phyloP scores from a whole-genome alignment of 2,329 filamentous ascomycete species.

The Talaromyces islandicus region DNA sequence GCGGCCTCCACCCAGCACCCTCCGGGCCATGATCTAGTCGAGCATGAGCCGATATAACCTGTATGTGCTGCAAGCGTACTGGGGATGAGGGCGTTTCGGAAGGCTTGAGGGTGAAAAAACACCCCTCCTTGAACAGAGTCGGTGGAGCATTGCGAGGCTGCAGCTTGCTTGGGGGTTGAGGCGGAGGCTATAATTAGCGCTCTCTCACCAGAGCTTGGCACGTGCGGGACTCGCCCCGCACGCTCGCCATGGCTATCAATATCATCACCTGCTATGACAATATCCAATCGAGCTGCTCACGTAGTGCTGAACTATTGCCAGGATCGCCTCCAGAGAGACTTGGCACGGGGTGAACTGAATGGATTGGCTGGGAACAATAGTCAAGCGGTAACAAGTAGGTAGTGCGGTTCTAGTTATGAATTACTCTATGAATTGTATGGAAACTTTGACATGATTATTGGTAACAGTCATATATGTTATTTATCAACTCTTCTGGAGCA shows the following conservation, averaged over 20 bases:
- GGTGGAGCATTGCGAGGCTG: neutral
- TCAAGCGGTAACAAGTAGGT: no score
- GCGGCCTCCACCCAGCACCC: slow-evolving; percentile 86
- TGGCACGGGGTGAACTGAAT: no score
- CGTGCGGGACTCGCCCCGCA: slow-evolving; percentile 8
- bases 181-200: slow-evolving; percentile 3
- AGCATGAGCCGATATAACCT: slow-evolving; percentile 24
- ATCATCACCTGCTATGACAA: neutral
- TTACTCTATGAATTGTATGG: no score
- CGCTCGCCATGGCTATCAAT: neutral
- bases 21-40: slow-evolving; percentile 63
- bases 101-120: neutral
- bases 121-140: neutral
- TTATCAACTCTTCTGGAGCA: no score
- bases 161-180: neutral
- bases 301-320: neutral
- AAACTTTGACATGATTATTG: no score
- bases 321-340: neutral
- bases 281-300: neutral
- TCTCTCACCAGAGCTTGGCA: slow-evolving; percentile 1
- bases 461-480: no score
- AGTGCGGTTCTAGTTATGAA: no score
- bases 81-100: neutral
- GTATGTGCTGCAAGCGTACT: neutral
- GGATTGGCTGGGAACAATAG: no score